Evolutionary conservation across 148 eudicot species (phyloP).

Genomic region (Oxyria digyna): DNA sequence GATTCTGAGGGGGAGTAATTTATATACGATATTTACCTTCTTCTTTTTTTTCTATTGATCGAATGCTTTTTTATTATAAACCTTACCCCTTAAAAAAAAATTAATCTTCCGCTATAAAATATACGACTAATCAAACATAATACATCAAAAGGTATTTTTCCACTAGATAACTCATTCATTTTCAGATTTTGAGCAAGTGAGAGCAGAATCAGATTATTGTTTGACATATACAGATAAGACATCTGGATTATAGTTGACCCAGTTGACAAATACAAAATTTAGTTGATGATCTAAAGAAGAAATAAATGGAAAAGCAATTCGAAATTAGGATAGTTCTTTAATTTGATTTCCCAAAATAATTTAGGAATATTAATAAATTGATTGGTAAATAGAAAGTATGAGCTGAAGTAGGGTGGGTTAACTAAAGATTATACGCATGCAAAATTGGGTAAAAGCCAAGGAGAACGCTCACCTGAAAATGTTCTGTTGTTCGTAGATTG

Average conservation of each 20-base stretch:
- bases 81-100: no score
- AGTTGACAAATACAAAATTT: not conserved
- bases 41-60: no score
- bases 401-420: not conserved
- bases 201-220: not conserved
- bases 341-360: not conserved
- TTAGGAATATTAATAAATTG: not conserved
- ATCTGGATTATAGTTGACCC: not conserved
- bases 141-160: no score
- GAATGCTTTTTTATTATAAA: no score
- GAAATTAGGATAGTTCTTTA: not conserved
- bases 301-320: not conserved
- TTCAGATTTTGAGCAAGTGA: not conserved
- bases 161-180: no score
- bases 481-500: not conserved
- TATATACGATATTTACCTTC: no score
- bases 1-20: no score
- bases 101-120: no score
- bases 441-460: not conserved
- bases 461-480: slow-evolving; percentile 3
- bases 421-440: not conserved
- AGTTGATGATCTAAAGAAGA: not conserved
- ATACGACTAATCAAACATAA: no score
- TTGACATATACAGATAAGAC: no score
- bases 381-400: not conserved